A percentile compares a stretch with the other conserved stretches of the same genome.
Conservation (phyloP, 73 alveolate genomes). For the Uronychia binucleata region DNA sequence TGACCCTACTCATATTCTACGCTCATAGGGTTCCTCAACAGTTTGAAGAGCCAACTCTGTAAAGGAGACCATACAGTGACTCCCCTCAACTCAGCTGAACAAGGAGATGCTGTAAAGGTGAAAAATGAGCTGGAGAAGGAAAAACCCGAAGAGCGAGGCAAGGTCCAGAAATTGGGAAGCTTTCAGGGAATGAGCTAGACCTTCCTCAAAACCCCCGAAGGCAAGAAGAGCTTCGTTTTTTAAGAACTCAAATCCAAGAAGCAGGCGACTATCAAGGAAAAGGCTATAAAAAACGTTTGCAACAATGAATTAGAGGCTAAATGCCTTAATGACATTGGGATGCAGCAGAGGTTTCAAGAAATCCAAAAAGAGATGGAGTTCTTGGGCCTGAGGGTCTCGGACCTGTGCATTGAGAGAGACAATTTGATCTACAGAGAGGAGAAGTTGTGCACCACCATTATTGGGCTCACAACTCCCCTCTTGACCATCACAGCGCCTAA, state of each 20-base stretch:
- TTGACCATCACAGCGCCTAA: conserved; percentile 33
- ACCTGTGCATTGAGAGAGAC: conserved; percentile 7
- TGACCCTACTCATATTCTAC: not conserved
- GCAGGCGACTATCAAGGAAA: not conserved
- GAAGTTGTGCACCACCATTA: conserved; percentile 16
- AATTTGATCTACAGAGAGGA: conserved; percentile 7
- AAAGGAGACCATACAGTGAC: not conserved
- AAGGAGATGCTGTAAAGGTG: too few species aligned
- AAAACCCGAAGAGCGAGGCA: too few species aligned
- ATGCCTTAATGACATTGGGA: not conserved
- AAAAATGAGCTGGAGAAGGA: too few species aligned
- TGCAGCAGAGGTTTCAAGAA: not conserved
- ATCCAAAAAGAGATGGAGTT: not conserved
- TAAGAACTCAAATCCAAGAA: not conserved
- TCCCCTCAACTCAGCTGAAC: not conserved
- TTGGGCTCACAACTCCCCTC: conserved; percentile 37
- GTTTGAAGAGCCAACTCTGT: not conserved
- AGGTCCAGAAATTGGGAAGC: not conserved
- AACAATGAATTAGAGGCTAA: not conserved
- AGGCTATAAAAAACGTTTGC: not conserved
- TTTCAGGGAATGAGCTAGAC: not conserved
- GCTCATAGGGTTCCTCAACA: conserved; percentile 6
- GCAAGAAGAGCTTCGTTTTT: not conserved
- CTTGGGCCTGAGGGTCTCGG: conserved; percentile 29
- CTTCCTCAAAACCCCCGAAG: not conserved